phyloP scores from a whole-genome alignment of 2,329 filamentous ascomycete species.

The Alternaria novae-zelandiae region DNA sequence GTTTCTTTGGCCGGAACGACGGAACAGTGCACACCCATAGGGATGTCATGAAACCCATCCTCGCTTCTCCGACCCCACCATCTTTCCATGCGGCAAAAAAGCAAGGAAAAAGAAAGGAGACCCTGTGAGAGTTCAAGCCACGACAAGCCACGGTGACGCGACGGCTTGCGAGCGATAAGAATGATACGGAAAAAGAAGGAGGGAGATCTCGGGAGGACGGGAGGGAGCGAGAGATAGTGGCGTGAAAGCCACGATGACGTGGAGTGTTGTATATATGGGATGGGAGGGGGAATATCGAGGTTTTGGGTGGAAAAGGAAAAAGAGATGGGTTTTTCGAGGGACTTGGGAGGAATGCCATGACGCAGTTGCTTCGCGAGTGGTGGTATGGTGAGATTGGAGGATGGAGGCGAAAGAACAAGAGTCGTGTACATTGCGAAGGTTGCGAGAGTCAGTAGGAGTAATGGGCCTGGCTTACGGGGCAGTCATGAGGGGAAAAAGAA shows the following conservation, averaged over 20 bases:
- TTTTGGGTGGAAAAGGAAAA: neutral
- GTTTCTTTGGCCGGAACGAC: neutral
- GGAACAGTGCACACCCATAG: neutral
- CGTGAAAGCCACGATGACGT: neutral
- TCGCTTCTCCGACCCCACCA: neutral
- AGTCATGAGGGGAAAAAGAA: neutral
- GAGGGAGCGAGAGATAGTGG: neutral
- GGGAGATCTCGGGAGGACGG: neutral
- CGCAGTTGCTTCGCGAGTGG: neutral
- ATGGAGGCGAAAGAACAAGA: neutral
- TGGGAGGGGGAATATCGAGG: neutral
- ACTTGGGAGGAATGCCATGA: too few species aligned
- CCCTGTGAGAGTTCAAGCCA: neutral
- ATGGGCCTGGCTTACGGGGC: too few species aligned
- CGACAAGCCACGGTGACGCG: neutral
- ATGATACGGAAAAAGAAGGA: neutral
- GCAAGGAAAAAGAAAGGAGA: neutral
- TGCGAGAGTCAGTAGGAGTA: neutral
- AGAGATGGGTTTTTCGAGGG: too few species aligned
- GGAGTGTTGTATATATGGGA: neutral
- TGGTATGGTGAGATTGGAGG: neutral
- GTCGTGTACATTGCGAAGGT: neutral
- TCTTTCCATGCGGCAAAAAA: neutral
- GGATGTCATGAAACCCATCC: neutral
- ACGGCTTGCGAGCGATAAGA: neutral